Conservation (phyloP, 2,329 filamentous ascomycete species). For the Paecilomyces niveus region DNA sequence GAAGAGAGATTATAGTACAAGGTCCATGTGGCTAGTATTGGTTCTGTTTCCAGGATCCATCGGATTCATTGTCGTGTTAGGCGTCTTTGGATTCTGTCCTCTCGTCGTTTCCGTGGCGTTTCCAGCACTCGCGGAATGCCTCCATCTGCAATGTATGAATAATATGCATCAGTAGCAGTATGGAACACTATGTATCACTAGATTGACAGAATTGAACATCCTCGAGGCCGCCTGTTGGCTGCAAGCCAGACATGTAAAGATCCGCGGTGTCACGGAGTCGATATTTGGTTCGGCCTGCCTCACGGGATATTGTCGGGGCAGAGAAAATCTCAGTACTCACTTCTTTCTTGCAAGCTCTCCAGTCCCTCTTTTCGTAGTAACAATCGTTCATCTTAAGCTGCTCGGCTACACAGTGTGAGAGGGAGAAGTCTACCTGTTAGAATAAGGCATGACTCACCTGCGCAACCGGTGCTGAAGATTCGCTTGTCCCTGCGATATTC, state of each 20-base stretch:
- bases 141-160: conserved; percentile 52
- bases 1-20: conserved; percentile 4
- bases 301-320: neutral
- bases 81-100: conserved; percentile 71
- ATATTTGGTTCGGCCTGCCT: neutral
- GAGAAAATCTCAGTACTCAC: conserved; percentile 46
- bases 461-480: conserved; percentile 93
- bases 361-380: conserved; percentile 93
- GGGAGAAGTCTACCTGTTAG: neutral
- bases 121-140: conserved; percentile 84
- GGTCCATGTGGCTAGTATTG: neutral
- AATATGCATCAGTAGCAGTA: neutral
- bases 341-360: conserved; percentile 81
- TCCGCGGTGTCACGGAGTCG: neutral
- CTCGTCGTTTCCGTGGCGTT: conserved; percentile 75
- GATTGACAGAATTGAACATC: neutral
- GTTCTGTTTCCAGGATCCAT: neutral
- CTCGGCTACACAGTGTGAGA: conserved; percentile 54
- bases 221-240: neutral
- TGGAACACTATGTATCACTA: neutral
- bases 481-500: conserved; percentile 72
- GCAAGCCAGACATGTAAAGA: neutral
- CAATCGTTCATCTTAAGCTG: conserved; percentile 90
- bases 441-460: conserved; percentile 52
- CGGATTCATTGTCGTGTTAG: conserved; percentile 18